Evolutionary conservation across 139 green algal genomes (phyloP), one percentile per base, ranked within the genome.

Genomic region (Chlamydomonas schloesseri): DNA sequence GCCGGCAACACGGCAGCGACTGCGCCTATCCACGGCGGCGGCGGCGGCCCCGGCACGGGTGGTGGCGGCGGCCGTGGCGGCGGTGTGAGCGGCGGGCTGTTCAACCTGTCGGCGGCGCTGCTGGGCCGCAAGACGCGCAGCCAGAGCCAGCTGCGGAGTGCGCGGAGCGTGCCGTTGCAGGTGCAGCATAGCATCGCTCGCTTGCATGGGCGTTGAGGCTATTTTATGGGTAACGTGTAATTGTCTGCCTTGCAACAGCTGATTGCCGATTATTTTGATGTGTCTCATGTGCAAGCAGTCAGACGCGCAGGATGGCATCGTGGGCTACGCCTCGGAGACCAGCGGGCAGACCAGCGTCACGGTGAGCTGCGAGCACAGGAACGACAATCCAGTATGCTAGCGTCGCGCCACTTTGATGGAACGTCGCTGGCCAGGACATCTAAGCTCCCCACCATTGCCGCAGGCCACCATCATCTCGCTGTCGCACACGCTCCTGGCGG

Each of bases 391-490:
- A n/a, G n/a, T n/a, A n/a, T n/a, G n/a, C n/a, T n/a, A n/a, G n/a
- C n/a, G n/a, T n/a, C n/a, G n/a, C n/a, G n/a, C n/a, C n/a, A n/a
- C n/a, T n/a, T n/a, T n/a, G n/a, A n/a, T n/a, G n/a, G n/a, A n/a
- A n/a, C n/a, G n/a, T n/a, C n/a, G n/a, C n/a, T n/a, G n/a, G n/a
- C n/a, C n/a, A n/a, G n/a, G n/a, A n/a, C n/a, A n/a, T n/a, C n/a
- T n/a, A n/a, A n/a, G n/a, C n/a, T n/a, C n/a, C n/a, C n/a, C n/a
- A n/a, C n/a, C n/a, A n/a, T n/a, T n/a, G n/a, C n/a, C 60, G 1
- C 76, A 83, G 76, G 76, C 76, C 60, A 83, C 76, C 60, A 62
- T 83, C 36, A 73, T 83, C 24, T 73, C 60, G 10, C 76, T 83
- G 8, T 83, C 76, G 23, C 36, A 70, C 42, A 83, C 76, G 36